Percentiles rank a stretch among this genome's conserved stretches.
Conservation (phyloP, 2,329 filamentous ascomycete species). For the Colletotrichum zoysiae region DNA sequence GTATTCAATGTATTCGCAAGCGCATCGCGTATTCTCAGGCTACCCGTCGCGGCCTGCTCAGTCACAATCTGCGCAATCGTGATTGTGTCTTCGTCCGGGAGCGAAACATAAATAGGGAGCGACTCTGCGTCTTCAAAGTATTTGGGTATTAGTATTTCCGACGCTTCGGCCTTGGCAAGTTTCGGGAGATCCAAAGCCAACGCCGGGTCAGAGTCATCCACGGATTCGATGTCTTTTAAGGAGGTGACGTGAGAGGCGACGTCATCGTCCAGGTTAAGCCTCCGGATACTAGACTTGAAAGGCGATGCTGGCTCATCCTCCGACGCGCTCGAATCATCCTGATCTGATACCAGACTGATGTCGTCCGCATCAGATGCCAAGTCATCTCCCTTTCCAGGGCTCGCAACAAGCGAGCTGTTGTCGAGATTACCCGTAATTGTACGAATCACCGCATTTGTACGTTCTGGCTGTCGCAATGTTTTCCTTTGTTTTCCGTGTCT, state of each 20-base stretch:
- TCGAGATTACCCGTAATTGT: slow-evolving; percentile 53
- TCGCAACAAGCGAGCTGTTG: slow-evolving; percentile 52
- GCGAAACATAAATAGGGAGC: slow-evolving; percentile 57
- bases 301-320: slow-evolving; percentile 64
- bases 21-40: slow-evolving; percentile 35
- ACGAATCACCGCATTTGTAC: slow-evolving; percentile 51
- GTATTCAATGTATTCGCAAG: slow-evolving; percentile 34
- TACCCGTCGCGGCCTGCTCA: slow-evolving; percentile 73
- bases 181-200: slow-evolving; percentile 63
- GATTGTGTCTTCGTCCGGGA: slow-evolving; percentile 71
- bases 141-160: slow-evolving; percentile 64
- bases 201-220: slow-evolving; percentile 61
- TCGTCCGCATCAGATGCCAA: slow-evolving; percentile 60
- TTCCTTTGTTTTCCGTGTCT: slow-evolving; percentile 59
- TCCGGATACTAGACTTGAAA: slow-evolving; percentile 61
- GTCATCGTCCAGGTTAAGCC: slow-evolving; percentile 64
- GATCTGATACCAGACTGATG: slow-evolving; percentile 66
- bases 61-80: slow-evolving; percentile 78
- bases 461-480: slow-evolving; percentile 47
- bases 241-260: slow-evolving; percentile 65
- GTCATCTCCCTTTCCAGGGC: slow-evolving; percentile 56
- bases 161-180: slow-evolving; percentile 60
- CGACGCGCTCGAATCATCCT: slow-evolving; percentile 65
- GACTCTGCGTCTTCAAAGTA: slow-evolving; percentile 73
- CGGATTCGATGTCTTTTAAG: slow-evolving; percentile 61